Evolutionary conservation across 2,329 filamentous ascomycete genomes (phyloP), one percentile per base, ranked within the genome.

Genomic region (Colletotrichum filicis): DNA sequence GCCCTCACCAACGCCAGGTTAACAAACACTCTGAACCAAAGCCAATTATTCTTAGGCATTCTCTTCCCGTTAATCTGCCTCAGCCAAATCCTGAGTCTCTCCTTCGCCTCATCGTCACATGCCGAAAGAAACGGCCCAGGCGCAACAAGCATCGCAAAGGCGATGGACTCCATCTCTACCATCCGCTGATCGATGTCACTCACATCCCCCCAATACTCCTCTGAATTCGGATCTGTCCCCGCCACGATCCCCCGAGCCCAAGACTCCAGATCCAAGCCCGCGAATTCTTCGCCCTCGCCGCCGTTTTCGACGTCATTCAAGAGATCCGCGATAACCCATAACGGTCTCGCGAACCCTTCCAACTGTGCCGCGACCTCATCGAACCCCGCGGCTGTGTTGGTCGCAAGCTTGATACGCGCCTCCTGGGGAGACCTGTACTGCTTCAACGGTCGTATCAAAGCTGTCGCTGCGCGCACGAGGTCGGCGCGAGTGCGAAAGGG

Each of bases 111-210:
- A 8, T 68, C 37, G 0, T 75, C 77, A 28, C 80, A 77, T 0
- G 74, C 62, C 37, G 79, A 46, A 22, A 68, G 80, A 74, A 87
- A 81, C 0, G 74, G 67, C 8, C 78, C 74, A 3, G 84, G 84
- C 1, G 83, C 82, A 5, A 79, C 75, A 8, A 86, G 78, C 12
- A 87, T 77, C 1, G 83, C 83, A 74, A 82, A 85, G 1, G 83
- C 82, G 19, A 86, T 82, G 28, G 83, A 82, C 73, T 86, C 85
- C 77, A 84, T 82, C 75, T 87, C 84, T 2, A 86, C 85, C 84
- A 86, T 86, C 5, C 85, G 76, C 75, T 86, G 85, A 73, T 86
- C 84, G 5, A 80, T 76, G 16, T 84, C 75, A 1, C 78, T 77
- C 0, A 86, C 78, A 7, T 80, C 78, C 0, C 83, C 84, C 85